Percentiles rank a stretch among this genome's conserved stretches.
Evolutionary conservation across 257 asterid genomes (phyloP).

Genomic region (Solanum gandarillasii): DNA sequence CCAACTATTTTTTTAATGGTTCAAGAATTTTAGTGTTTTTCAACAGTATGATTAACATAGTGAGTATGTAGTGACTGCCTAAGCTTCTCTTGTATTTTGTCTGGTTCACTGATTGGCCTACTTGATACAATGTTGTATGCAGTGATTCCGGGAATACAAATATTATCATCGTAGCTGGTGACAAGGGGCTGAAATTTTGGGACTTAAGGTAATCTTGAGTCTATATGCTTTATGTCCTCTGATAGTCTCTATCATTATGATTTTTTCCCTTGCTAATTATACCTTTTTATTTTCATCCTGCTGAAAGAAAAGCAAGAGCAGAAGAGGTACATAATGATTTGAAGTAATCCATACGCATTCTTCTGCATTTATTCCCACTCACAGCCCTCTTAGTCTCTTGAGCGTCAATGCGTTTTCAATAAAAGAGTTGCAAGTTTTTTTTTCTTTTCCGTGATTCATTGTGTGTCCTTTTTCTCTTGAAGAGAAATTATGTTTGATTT

Average conservation of each 20-base stretch:
- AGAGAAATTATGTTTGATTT: neutral
- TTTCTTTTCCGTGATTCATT: neutral
- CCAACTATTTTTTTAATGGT: neutral
- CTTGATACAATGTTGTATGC: conserved; percentile 18
- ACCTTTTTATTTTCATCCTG: neutral
- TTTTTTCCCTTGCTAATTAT: neutral
- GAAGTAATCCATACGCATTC: neutral
- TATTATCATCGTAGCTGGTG: conserved; percentile 53
- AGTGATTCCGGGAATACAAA: conserved; percentile 56
- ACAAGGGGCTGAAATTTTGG: conserved; percentile 83
- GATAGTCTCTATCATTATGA: neutral
- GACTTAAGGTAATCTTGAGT: conserved; percentile 58
- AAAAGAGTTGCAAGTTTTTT: neutral
- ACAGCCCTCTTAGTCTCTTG: neutral
- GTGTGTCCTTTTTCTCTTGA: neutral
- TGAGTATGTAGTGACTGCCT: neutral
- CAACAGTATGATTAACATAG: neutral
- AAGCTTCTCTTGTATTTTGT: neutral
- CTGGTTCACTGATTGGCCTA: neutral
- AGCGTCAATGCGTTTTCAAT: neutral
- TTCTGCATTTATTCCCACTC: neutral
- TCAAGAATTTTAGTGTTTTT: neutral
- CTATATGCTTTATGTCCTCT: neutral
- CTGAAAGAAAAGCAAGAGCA: neutral
- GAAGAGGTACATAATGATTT: neutral